These are phyloP conservation scores for Rosa rugosa DNA, from an alignment of 306 rosid species.

Conservation along the genomic window DNA sequence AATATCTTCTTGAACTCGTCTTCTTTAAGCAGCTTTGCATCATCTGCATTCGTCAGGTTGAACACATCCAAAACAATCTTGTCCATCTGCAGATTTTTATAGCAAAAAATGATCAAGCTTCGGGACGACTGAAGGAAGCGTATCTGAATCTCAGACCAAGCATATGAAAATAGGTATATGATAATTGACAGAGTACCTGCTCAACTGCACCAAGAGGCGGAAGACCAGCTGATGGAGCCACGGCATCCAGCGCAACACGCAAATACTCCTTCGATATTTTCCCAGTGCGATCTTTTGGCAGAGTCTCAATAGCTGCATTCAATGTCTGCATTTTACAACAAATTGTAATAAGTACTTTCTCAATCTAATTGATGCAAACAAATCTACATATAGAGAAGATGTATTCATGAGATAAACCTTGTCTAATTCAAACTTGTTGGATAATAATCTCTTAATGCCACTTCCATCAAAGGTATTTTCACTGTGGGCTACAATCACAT, in stretches of 20 bases:
- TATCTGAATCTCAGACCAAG: neutral
- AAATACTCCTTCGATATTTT: slow-evolving; percentile 68
- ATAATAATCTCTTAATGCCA: slow-evolving; percentile 63
- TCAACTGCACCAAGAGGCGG: slow-evolving; percentile 85
- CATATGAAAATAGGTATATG: neutral
- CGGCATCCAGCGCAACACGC: slow-evolving; percentile 55
- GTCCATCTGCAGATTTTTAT: slow-evolving; percentile 65
- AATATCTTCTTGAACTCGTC: slow-evolving; percentile 85
- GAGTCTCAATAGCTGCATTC: slow-evolving; percentile 54
- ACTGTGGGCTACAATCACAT: slow-evolving; percentile 86
- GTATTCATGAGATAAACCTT: slow-evolving; percentile 50
- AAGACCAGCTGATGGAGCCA: slow-evolving; percentile 78
- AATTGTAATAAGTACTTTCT: neutral
- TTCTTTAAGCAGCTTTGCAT: slow-evolving; percentile 58
- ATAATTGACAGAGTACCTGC: slow-evolving; percentile 47
- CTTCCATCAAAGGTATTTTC: slow-evolving; percentile 88
- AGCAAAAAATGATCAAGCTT: neutral
- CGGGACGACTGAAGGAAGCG: neutral
- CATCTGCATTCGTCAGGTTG: slow-evolving; percentile 57
- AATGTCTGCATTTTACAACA: slow-evolving; percentile 48
- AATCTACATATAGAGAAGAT: neutral
- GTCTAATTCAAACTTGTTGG: slow-evolving; percentile 89
- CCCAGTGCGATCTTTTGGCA: slow-evolving; percentile 71
- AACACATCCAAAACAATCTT: slow-evolving; percentile 49
- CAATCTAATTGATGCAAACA: neutral